phyloP scores from a whole-genome alignment of 331 rosid genomes.

The Quercus lobata region DNA sequence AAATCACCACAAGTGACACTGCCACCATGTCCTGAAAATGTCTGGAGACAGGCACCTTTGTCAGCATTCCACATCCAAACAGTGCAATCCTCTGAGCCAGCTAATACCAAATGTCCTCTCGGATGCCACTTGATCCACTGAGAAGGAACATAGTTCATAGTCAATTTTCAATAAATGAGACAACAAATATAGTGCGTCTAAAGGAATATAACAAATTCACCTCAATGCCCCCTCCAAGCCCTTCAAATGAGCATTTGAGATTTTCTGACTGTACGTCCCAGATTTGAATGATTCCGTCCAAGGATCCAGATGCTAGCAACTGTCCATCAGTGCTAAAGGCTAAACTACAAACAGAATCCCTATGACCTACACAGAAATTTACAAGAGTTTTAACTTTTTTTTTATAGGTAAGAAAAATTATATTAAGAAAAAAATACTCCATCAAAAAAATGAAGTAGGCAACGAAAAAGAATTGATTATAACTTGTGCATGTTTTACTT shows the following conservation, averaged over 20 bases:
- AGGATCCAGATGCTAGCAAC: conserved; percentile 77
- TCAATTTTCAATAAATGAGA: conserved; percentile 17
- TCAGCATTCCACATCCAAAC: conserved; percentile 97
- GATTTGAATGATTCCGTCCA: conserved; percentile 65
- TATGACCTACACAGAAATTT: conserved; percentile 56
- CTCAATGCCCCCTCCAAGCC: conserved; percentile 76
- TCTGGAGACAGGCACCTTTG: conserved; percentile 43
- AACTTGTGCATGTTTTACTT: not conserved
- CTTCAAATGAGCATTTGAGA: conserved; percentile 56
- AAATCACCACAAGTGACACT: conserved; percentile 87
- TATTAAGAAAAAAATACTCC: too few species aligned
- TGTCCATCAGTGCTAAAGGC: conserved; percentile 79
- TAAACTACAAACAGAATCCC: conserved; percentile 64
- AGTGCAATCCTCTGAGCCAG: conserved; percentile 75
- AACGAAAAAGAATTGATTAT: not conserved
- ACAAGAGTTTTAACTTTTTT: not conserved
- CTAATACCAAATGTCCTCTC: conserved; percentile 72
- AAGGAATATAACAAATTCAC: conserved; percentile 24
- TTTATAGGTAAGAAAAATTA: too few species aligned
- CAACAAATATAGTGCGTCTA: not conserved
- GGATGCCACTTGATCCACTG: conserved; percentile 99
- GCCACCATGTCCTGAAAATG: conserved; percentile 70
- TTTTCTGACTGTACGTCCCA: conserved; percentile 65
- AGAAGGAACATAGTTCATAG: conserved; percentile 15
- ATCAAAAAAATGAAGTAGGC: not conserved